Evolutionary conservation across 1,284 basidiomycete genomes (phyloP).

Genomic region (Mycena sp.): DNA sequence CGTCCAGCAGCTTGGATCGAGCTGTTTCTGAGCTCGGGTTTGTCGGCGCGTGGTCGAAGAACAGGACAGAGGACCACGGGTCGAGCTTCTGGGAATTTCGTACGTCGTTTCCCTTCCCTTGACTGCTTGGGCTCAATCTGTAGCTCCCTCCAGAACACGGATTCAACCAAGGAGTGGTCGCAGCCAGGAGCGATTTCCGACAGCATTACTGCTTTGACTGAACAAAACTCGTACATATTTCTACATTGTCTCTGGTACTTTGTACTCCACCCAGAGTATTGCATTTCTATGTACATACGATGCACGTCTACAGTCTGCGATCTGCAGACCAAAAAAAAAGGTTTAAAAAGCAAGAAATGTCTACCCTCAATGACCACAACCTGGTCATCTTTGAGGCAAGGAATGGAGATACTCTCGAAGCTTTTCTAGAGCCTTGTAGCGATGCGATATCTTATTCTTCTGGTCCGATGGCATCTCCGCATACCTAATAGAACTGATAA

Average conservation of each 20-base stretch:
- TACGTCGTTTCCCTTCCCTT: conserved; percentile 38
- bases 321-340: too few relatives aligned
- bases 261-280: too few relatives aligned
- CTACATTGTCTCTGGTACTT: too few relatives aligned
- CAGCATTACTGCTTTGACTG: conserved; percentile 21
- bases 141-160: conserved; percentile 53
- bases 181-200: conserved; percentile 45
- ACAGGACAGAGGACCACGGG: conserved; percentile 57
- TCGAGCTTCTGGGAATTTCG: conserved; percentile 70
- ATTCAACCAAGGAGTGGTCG: conserved; percentile 55
- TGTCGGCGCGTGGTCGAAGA: conserved; percentile 64
- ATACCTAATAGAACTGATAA: conserved; percentile 63
- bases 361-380: too few relatives aligned
- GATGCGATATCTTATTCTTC: conserved; percentile 92
- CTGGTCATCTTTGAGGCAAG: too few relatives aligned
- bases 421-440: conserved; percentile 88
- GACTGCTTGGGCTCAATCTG: neutral
- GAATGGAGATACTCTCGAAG: conserved; percentile 73
- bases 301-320: too few relatives aligned
- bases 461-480: conserved; percentile 91
- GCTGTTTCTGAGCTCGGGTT: conserved; percentile 69
- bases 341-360: too few relatives aligned
- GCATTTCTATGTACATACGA: too few relatives aligned
- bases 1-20: conserved; percentile 29
- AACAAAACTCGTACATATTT: too few relatives aligned